Evolutionary conservation across 352 stramenopile species (phyloP).

Genomic region (Pythium rhizo-oryzae): DNA sequence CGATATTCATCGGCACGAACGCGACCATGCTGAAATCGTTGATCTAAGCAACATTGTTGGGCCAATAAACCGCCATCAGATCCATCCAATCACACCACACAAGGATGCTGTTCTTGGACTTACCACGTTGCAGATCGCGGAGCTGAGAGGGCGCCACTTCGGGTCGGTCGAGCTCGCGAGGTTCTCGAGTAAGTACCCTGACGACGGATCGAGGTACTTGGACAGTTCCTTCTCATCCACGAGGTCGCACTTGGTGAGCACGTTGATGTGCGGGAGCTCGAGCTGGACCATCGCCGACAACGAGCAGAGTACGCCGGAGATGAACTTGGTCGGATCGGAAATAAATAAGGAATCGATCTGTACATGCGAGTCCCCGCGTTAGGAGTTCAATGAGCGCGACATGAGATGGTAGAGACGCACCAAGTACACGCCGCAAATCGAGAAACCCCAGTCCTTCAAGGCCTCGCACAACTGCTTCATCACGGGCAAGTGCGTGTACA

Average conservation of each 20-base stretch:
- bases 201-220: conserved; percentile 88
- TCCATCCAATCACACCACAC: background rate
- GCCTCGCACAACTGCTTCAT: conserved; percentile 90
- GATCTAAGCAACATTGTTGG: conserved; percentile 46
- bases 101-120: conserved; percentile 14
- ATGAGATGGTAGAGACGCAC: conserved; percentile 25
- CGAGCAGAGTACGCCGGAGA: conserved; percentile 96
- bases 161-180: conserved; percentile 75
- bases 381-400: background rate
- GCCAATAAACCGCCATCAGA: background rate
- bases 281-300: conserved; percentile 98
- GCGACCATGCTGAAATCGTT: conserved; percentile 98
- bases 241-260: conserved; percentile 92
- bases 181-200: conserved; percentile 83
- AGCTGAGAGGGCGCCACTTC: conserved; percentile 83
- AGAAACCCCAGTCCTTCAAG: conserved; percentile 85
- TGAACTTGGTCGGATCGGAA: conserved; percentile 97
- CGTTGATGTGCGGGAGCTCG: conserved; percentile 96
- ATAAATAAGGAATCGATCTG: conserved; percentile 95
- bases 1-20: conserved; percentile 98
- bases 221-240: conserved; percentile 89
- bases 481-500: conserved; percentile 92
- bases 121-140: conserved; percentile 89
- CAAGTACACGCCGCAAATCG: conserved; percentile 91
- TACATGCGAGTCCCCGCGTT: background rate